Evolutionary conservation across 768 basidiomycete species (phyloP).

Genomic region (Wakefieldia striispora): DNA sequence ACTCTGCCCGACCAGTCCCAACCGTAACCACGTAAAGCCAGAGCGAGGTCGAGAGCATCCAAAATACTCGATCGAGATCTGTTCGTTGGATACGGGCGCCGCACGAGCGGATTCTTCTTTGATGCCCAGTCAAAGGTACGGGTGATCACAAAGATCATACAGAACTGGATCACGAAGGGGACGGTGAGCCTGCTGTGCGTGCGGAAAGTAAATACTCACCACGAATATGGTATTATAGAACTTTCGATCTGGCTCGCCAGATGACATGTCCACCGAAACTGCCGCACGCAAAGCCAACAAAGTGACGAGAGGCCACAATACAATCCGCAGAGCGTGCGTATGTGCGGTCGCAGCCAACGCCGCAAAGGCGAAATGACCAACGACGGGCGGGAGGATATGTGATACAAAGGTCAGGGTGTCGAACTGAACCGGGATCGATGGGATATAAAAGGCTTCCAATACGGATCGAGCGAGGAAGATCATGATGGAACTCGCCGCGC

Average conservation of each 20-base stretch:
- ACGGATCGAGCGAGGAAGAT: too few species aligned
- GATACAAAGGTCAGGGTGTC: conserved; percentile 32
- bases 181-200: not conserved
- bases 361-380: conserved; percentile 47
- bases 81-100: not conserved
- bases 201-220: conserved; percentile 2
- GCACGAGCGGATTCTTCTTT: conserved; percentile 4
- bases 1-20: conserved; percentile 52
- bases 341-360: conserved; percentile 46
- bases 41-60: conserved; percentile 50
- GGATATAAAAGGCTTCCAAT: too few species aligned
- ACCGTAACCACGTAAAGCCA: conserved; percentile 53
- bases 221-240: conserved; percentile 8
- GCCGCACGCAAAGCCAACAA: conserved; percentile 42
- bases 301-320: conserved; percentile 46
- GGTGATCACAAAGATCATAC: conserved; percentile 6
- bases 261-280: conserved; percentile 10
- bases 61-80: not conserved
- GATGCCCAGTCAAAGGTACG: conserved; percentile 19
- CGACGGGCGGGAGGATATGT: conserved; percentile 40
- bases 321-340: conserved; percentile 44
- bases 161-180: conserved; percentile 8
- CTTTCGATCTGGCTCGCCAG: not conserved
- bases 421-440: conserved; percentile 21
- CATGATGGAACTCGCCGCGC: too few species aligned